Percentiles rank a stretch among this genome's conserved stretches.
Conservation (phyloP, 192 early-diverging fungal species). For the Umbelopsis vinacea region DNA sequence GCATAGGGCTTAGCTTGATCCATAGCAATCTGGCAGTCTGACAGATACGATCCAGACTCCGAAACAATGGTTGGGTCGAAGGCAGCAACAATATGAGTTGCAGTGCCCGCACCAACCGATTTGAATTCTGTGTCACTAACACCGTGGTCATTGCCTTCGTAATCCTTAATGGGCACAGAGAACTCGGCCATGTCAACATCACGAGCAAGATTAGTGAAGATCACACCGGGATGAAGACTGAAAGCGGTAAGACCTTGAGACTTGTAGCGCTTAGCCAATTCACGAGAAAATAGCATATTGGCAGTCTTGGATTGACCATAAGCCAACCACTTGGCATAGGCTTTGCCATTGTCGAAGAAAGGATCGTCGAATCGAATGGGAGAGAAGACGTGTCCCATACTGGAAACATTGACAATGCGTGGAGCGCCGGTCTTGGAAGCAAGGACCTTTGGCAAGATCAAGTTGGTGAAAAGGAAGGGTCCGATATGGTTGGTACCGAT, state of each 20-base stretch:
- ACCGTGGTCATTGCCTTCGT: neutral
- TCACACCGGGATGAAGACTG: slow-evolving; percentile 12
- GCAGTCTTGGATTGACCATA: slow-evolving; percentile 46
- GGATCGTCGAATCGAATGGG: slow-evolving; percentile 16
- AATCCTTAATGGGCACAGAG: neutral
- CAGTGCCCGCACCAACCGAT: neutral
- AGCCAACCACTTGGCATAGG: neutral
- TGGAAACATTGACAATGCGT: slow-evolving; percentile 19
- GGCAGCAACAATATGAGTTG: neutral
- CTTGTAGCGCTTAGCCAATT: slow-evolving; percentile 11
- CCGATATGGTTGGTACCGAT: slow-evolving; percentile 1
- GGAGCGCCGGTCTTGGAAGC: slow-evolving; percentile 12
- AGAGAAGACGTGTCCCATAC: neutral
- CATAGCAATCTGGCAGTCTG: neutral
- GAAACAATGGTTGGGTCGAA: neutral
- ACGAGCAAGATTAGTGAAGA: neutral
- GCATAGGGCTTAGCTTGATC: neutral
- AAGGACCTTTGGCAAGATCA: slow-evolving; percentile 12
- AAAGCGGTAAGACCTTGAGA: neutral
- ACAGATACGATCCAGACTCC: neutral
- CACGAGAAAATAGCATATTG: slow-evolving; percentile 53
- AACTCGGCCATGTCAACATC: neutral
- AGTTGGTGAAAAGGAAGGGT: slow-evolving; percentile 27
- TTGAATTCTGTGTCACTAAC: neutral
- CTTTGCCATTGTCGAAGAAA: neutral